Evolutionary conservation across 768 basidiomycete species (phyloP), one percentile per base, ranked within the genome.

Genomic region (Piloderma croceum): DNA sequence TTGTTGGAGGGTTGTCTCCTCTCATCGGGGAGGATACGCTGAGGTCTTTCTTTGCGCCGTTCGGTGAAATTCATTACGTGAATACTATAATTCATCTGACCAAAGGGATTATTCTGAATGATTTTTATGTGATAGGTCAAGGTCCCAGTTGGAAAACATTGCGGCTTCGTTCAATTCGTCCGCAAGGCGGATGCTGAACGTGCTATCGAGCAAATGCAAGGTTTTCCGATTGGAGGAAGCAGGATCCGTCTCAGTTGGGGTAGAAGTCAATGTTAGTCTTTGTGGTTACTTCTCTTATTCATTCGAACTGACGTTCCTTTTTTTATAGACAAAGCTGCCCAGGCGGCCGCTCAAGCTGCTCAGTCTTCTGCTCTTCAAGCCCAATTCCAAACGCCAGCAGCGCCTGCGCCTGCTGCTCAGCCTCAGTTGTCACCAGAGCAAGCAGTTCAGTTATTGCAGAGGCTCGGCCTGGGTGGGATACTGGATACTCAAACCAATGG

Each of bases 121-220:
- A 33, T 35, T 12, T 34, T 34, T 25, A 29, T 29, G 46, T 33
- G 47, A 32, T 49, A 90, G 88, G 91, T 94, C 56, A 94, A 93
- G 62, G 91, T 96, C n/a, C 92, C 92, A 9, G 83, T 89, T 32
- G 90, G 90, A 37, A 94, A 94, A 56, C 88, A 92, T 48, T 96
- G 92, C 52, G 92, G 92, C 1, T 96, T 96, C 54, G 92, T 96
- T 33, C 92, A 96, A 63, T 96, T 90, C 53, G 87, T 94, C 20
- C 76, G 82, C 48, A 91, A 94, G 62, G 79, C 77, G 7, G 92
- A 96, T 61, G 92, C 92, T 9, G 90, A 93, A 60, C 73, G 77
- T 25, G 90, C 91, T 7, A 96, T 96, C 45, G 87, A 91, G 64
- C 90, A 89, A 64, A 92, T 94, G 91, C 91, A 94, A 67, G 91